Evolutionary conservation across 768 basidiomycete genomes (phyloP), one percentile per base, ranked within the genome.

Genomic region (Dioszegia aurantiaca): DNA sequence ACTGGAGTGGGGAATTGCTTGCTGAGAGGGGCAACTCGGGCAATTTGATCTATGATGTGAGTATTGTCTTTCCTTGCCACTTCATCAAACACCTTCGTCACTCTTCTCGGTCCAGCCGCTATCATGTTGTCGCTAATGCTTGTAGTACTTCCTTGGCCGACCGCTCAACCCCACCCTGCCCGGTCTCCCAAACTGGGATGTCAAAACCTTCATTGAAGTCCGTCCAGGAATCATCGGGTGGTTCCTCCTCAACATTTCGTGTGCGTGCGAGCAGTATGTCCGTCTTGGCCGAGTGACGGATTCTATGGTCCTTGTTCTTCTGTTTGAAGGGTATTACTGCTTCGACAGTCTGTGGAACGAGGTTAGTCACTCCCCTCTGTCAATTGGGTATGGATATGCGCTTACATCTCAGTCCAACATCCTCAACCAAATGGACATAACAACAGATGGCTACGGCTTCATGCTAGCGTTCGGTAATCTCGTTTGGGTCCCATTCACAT

Each of bases 341-440:
- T 80, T 82, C 4, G 95, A 98, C 73, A 84, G 80, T 2, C 79
- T 95, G 43, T 95, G 88, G 79, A 91, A 92, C 73, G 95, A 98
- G 82, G 92, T 88, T 43, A 37, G 80, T 67, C 40, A 11, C 33
- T 33, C 40, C 4, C 5, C 14, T 28, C 17, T 39, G 16, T 36
- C 28, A 1, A 26, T 19, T 45, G 40, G 10, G 5, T 40, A 2
- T 31, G 14, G 8, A 4, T 10, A 30, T 12, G 14, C 31, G 57
- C 44, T 49, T 42, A 33, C 24, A 6, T 9, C 16, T 21, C 64
- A 95, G 90, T 83, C 88, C 1, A 87, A 89, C 10, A 82, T 99
- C 63, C 82, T 98, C 57, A 93, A 90, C 0, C 91, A 88, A 3
- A 99, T 99, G 89, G 95, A 99, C 71, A 93, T 99, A 72, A 93